A percentile compares a stretch with the other conserved stretches of the same genome.
Evolutionary conservation across 176 grass and related monocot genomes (phyloP).

Genomic region (Aegilops tauschii): DNA sequence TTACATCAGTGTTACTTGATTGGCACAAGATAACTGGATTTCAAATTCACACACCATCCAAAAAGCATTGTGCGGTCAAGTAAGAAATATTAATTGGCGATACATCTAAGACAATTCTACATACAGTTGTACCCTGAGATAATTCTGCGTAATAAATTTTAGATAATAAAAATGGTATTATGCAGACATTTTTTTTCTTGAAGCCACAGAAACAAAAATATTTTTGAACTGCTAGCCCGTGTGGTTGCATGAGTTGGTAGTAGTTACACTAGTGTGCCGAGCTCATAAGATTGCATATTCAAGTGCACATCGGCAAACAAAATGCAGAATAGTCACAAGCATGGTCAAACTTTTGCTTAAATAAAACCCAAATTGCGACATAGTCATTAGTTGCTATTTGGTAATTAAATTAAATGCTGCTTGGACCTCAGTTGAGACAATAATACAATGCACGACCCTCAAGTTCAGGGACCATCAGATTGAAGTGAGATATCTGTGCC

Average conservation of each 20-base stretch:
- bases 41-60: background rate
- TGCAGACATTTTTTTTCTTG: background rate
- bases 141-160: background rate
- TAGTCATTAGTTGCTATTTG: background rate
- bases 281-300: too few relatives aligned
- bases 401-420: background rate
- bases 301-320: too few relatives aligned
- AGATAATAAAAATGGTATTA: background rate
- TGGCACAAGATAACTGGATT: background rate
- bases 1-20: background rate
- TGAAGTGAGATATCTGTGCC: background rate
- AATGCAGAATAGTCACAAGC: too few relatives aligned
- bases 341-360: background rate
- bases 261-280: background rate
- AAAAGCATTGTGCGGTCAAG: background rate
- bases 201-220: background rate
- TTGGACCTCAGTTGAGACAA: background rate
- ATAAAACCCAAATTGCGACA: background rate
- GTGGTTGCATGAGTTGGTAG: background rate
- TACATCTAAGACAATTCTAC: background rate
- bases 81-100: background rate
- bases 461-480: background rate
- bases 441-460: background rate
- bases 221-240: background rate
- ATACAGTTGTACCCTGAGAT: background rate